Percentiles rank a stretch among this genome's conserved stretches.
These are phyloP conservation scores for Durotheca rogersii DNA, from an alignment of 495 filamentous ascomycete genomes.

Conservation along the genomic window DNA sequence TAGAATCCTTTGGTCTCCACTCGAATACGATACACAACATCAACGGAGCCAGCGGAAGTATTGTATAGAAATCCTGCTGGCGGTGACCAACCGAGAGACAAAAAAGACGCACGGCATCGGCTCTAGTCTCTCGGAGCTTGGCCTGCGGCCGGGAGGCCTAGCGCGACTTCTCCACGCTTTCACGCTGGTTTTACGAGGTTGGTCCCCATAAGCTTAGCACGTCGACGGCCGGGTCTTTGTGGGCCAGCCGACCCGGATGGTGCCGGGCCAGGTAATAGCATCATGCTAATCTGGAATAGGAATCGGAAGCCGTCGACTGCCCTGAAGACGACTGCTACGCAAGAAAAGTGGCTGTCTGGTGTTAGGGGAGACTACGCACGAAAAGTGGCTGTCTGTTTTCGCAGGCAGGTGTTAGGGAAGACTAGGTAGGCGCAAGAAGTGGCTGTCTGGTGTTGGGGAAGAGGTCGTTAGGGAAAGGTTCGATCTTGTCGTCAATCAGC, in stretches of 20 bases:
- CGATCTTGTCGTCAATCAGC: background rate
- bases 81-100: background rate
- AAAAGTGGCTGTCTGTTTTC: no score
- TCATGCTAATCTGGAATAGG: conserved; percentile 2
- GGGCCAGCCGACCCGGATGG: conserved; percentile 18
- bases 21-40: conserved; percentile 27
- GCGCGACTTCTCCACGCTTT: conserved; percentile 15
- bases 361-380: no score
- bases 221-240: conserved; percentile 8
- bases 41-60: conserved; percentile 7
- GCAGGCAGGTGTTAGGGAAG: no score
- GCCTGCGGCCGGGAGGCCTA: conserved; percentile 3
- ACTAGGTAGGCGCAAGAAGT: no score
- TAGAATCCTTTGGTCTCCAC: conserved; percentile 27
- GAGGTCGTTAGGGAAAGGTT: no score
- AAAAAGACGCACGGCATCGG: background rate
- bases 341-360: no score
- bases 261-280: conserved; percentile 9
- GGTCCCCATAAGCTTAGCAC: conserved; percentile 9
- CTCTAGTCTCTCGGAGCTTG: background rate
- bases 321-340: conserved; percentile 7
- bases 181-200: conserved; percentile 1
- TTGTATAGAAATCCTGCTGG: conserved; percentile 6
- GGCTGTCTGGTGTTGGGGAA: no score
- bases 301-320: conserved; percentile 10